phyloP scores from a whole-genome alignment of 441 rosid species.

The Eruca vesicaria region DNA sequence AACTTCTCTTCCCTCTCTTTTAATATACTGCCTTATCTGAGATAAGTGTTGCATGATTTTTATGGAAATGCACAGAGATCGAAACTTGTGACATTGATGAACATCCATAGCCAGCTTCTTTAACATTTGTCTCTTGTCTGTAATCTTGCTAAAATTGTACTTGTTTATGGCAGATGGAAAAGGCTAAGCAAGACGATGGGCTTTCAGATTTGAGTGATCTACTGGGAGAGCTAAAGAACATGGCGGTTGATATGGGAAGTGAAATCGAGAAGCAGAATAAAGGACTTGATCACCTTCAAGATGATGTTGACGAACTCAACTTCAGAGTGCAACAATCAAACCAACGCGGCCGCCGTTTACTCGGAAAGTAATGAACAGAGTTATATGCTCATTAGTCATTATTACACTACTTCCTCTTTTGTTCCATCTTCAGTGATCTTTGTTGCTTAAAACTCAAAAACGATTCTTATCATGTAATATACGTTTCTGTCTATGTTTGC shows the following conservation, averaged over 20 bases:
- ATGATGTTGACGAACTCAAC: slow-evolving; percentile 64
- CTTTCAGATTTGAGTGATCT: slow-evolving; percentile 70
- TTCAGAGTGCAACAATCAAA: slow-evolving; percentile 52
- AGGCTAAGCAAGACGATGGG: slow-evolving; percentile 71
- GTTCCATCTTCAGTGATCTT: neutral
- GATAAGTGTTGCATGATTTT: neutral
- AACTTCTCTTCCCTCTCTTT: neutral
- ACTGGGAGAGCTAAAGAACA: slow-evolving; percentile 63
- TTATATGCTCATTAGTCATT: slow-evolving; percentile 3
- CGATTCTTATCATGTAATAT: slow-evolving; percentile 10
- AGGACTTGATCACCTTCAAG: slow-evolving; percentile 53
- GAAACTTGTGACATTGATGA: neutral
- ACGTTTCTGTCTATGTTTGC: neutral
- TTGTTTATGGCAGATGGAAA: slow-evolving; percentile 52
- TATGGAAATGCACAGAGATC: neutral
- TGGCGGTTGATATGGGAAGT: slow-evolving; percentile 77
- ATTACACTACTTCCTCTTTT: neutral
- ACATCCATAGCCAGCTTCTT: neutral
- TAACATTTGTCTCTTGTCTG: neutral
- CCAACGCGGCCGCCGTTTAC: slow-evolving; percentile 56
- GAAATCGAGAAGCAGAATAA: slow-evolving; percentile 71
- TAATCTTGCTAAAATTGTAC: neutral
- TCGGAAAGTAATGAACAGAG: slow-evolving; percentile 33
- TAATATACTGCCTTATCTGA: neutral
- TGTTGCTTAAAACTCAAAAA: slow-evolving; percentile 1